Evolutionary conservation across 2,329 filamentous ascomycete species (phyloP), one percentile per base, ranked within the genome.

Genomic region (Penicillium concentricum): DNA sequence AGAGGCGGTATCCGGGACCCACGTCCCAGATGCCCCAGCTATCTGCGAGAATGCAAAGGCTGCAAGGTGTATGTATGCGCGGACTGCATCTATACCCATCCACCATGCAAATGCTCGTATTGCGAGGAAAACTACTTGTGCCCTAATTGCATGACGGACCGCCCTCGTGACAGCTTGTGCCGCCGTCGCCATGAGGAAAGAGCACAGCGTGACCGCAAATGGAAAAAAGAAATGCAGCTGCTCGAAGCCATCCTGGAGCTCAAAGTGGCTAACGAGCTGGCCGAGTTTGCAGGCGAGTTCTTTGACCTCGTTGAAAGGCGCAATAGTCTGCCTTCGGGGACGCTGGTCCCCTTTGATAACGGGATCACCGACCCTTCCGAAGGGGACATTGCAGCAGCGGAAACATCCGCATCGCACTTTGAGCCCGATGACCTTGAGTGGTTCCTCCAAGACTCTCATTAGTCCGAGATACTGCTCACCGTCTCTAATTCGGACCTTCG

Each of bases 1-100:
- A 45, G 54, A 56, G 41, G 77, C 38, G 66, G 73, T 5, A 63
- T 76, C 13, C 76, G 77, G 12, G 78, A 81, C 58, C 76, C 78
- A 54, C 76, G 78, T 6, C 73, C 76, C 56, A 70, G 76, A 30
- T 81, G 78, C 61, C 65, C 72, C 13, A 78, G 74, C 50, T 62
- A 73, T 30, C 70, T 80, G 13, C 72, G 72, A 26, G 75, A 80
- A 70, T 81, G 78, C 62, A 73, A 72, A 13, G 71, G 70, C 37
- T 81, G 78, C 64, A 74, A 74, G 9, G 72, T 80, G 15, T 70
- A 78, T 58, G 76, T 80, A 9, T 80, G 78, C 59, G 71, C 76
- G 56, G 76, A 78, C 38, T 80, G 78, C 57, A 64, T 76, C 12
- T 65, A 64, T 10, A 65, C 64, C 13, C 66, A 76, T 38, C 74